Evolutionary conservation across 345 rosid genomes (phyloP), one percentile per base, ranked within the genome.

Genomic region (Salix udensis): DNA sequence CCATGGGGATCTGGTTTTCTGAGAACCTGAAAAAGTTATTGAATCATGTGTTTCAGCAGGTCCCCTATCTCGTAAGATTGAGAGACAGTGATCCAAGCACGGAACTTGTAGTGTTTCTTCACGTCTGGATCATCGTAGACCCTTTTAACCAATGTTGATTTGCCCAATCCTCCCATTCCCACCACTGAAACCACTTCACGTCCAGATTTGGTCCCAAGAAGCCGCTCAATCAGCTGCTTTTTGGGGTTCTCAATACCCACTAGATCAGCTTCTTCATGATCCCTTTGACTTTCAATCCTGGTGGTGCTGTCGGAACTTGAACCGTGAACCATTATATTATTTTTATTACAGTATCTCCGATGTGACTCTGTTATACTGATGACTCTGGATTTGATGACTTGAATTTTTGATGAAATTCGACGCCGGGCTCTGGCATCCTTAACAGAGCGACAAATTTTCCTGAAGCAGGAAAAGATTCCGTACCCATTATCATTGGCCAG

Each of bases 321-420:
- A 13, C 52, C 18, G 11, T 48, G 75, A 26, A 13, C 74, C 74
- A 66, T 76, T 30, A 78, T 72, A 13, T 65, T 52, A 30, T 78
- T 78, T 37, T 23, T 77, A 11, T 40, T 77, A n/a, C 36, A 50
- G 58, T 78, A 78, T 39, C 72, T 72, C 23, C 67, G 23, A 14
- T 72, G 81, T 37, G 76, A 34, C 23, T 71, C 76, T 7, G 72
- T 36, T 1, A 78, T 72, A 37, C 58, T 26, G 1, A 71, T 53
- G n/a, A 78, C 76, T 66, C 67, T 66, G 15, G 52, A 30, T 14
- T 67, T 76, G 53, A 76, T 80, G 37, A n/a, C 30, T 42, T 73
- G 74, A 42, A 84, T 67, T 18, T 81, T 77, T 19, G 71, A 68
- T 68, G 75, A 77, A 62, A 84, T 67, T 24, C 65, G 81, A 14